These are phyloP conservation scores for Candida michaelii DNA, from an alignment of 805 yeast species.

Conservation along the genomic window DNA sequence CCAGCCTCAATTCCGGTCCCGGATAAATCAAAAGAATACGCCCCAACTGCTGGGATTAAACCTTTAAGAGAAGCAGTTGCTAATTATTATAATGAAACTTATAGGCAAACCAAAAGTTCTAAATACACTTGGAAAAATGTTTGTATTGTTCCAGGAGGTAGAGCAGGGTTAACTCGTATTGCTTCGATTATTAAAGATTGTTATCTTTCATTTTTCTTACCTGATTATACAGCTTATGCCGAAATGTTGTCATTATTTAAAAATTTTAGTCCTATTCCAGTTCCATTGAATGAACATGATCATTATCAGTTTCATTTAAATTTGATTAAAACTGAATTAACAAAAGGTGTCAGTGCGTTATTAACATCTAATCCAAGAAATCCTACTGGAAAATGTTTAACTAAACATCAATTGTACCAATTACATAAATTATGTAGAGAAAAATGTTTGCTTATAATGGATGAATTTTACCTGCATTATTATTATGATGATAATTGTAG, in stretches of 20 bases:
- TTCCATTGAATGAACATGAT: constrained; percentile 57
- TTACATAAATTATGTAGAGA: constrained; percentile 55
- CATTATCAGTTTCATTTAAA: constrained; percentile 56
- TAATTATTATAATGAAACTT: constrained; percentile 52
- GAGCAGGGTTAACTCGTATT: constrained; percentile 62
- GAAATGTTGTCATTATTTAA: constrained; percentile 63
- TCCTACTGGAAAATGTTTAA: constrained; percentile 58
- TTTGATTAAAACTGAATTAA: constrained; percentile 50
- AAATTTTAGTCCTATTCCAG: constrained; percentile 63
- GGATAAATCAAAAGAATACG: constrained; percentile 53
- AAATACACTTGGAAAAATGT: constrained; percentile 61
- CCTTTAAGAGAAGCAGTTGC: constrained; percentile 60
- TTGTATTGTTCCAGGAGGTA: constrained; percentile 63
- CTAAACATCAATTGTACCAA: constrained; percentile 44
- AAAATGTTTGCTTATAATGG: constrained; percentile 59
- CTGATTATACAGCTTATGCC: constrained; percentile 65
- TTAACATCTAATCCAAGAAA: constrained; percentile 62
- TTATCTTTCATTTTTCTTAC: constrained; percentile 57
- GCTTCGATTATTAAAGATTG: constrained; percentile 61
- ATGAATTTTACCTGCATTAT: constrained; percentile 60
- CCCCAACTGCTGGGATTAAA: constrained; percentile 59
- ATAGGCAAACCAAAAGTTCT: constrained; percentile 48
- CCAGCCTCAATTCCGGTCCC: constrained; percentile 49
- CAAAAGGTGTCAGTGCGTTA: constrained; percentile 57
- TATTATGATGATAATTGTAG: constrained; percentile 54